Conservation (phyloP, 129 eudicot species). For the Saussurea involucrata region DNA sequence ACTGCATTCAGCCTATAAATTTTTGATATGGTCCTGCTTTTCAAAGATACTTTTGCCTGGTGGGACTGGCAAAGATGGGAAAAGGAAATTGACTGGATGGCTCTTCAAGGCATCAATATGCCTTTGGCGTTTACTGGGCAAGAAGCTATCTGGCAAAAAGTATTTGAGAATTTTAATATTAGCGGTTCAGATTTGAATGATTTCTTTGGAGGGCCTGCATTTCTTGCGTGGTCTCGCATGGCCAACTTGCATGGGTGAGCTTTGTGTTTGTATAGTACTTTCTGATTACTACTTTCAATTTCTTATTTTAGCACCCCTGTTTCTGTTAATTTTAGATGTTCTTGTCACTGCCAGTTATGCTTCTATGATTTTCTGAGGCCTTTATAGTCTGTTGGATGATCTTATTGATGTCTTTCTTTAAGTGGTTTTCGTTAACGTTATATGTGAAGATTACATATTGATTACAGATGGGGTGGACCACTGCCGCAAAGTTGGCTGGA, state of each 20-base stretch:
- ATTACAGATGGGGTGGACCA: slow-evolving; percentile 89
- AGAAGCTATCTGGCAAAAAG: slow-evolving; percentile 95
- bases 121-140: slow-evolving; percentile 90
- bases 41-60: slow-evolving; percentile 79
- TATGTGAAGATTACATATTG: not conserved
- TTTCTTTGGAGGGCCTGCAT: slow-evolving; percentile 93
- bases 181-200: slow-evolving; percentile 56
- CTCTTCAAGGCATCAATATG: slow-evolving; percentile 85
- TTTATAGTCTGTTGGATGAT: not conserved
- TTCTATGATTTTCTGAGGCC: not conserved
- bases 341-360: not conserved
- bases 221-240: slow-evolving; percentile 95
- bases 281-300: not conserved
- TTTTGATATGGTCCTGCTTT: slow-evolving; percentile 6
- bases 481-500: slow-evolving; percentile 89
- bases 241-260: slow-evolving; percentile 79
- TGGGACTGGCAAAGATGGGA: slow-evolving; percentile 99
- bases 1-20: not conserved
- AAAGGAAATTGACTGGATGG: slow-evolving; percentile 97
- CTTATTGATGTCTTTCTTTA: not conserved
- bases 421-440: not conserved
- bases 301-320: not conserved
- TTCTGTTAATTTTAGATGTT: not conserved
- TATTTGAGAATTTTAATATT: slow-evolving; percentile 75
- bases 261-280: slow-evolving; percentile 8